Conservation (phyloP, 306 rosid genomes). For the barrel medic (Medicago truncatula) region MtrunA17r5.0-ANR NC_053046.1:9404501-9405000, state of each 20-base stretch:
- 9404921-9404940: conserved; percentile 51
- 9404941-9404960: conserved; percentile 51
- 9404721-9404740: conserved; percentile 73
- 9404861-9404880: conserved; percentile 53
- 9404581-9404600: not conserved
- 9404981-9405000: conserved; percentile 56
- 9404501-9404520: too few species aligned
- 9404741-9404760: conserved; percentile 68
- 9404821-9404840: conserved; percentile 50
- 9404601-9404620: not conserved
- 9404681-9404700: not conserved
- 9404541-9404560: too few species aligned
- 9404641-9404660: conserved; percentile 32
- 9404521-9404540: too few species aligned
- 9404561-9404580: too few species aligned
- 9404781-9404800: conserved; percentile 51
- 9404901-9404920: conserved; percentile 52
- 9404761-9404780: conserved; percentile 62
- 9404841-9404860: conserved; percentile 40
- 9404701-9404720: conserved; percentile 66
- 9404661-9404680: conserved; percentile 31
- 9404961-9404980: conserved; percentile 59
- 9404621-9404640: not conserved
- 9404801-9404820: conserved; percentile 55
- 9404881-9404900: conserved; percentile 49